Percentiles rank a stretch among this genome's conserved stretches.
phyloP scores from a whole-genome alignment of 768 basidiomycete genomes.

The Hortiboletus flavorubellus region DNA sequence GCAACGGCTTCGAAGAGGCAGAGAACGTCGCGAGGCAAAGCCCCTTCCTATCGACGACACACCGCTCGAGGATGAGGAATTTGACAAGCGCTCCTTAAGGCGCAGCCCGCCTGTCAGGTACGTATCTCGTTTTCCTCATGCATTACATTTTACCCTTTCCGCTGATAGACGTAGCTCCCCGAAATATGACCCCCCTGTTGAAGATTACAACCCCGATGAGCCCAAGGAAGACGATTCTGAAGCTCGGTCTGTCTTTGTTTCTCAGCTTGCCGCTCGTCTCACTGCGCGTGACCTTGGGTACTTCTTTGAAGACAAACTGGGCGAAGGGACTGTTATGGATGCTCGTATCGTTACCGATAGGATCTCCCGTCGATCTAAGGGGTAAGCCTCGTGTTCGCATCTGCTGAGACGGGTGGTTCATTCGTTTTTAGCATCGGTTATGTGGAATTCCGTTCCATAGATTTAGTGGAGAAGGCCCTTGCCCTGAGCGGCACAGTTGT shows the following conservation, averaged over 20 bases:
- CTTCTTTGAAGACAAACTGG: slow-evolving; percentile 97
- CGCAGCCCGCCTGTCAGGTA: slow-evolving; percentile 44
- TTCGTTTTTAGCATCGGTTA: slow-evolving; percentile 80
- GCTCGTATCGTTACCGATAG: slow-evolving; percentile 95
- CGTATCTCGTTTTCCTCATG: slow-evolving; percentile 17
- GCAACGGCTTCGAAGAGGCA: slow-evolving; percentile 42
- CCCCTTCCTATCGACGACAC: slow-evolving; percentile 41
- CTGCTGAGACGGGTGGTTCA: background rate
- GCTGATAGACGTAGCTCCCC: slow-evolving; percentile 63
- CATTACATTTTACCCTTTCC: slow-evolving; percentile 5
- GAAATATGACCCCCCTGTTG: slow-evolving; percentile 63
- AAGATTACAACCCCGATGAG: slow-evolving; percentile 79
- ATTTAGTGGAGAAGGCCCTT: slow-evolving; percentile 88
- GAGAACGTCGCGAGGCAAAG: slow-evolving; percentile 40
- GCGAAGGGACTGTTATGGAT: slow-evolving; percentile 91
- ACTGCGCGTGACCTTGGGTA: slow-evolving; percentile 96
- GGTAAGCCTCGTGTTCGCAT: slow-evolving; percentile 48
- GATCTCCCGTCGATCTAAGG: slow-evolving; percentile 94
- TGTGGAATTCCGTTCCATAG: slow-evolving; percentile 91
- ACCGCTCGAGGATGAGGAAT: slow-evolving; percentile 33
- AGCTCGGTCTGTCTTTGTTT: slow-evolving; percentile 97
- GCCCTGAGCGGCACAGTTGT: slow-evolving; percentile 90
- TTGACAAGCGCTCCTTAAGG: slow-evolving; percentile 34
- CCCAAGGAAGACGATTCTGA: slow-evolving; percentile 95
- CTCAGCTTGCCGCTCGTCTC: slow-evolving; percentile 94